phyloP scores from a whole-genome alignment of 2,329 filamentous ascomycete genomes.

The Aspergillus japonicus region DNA sequence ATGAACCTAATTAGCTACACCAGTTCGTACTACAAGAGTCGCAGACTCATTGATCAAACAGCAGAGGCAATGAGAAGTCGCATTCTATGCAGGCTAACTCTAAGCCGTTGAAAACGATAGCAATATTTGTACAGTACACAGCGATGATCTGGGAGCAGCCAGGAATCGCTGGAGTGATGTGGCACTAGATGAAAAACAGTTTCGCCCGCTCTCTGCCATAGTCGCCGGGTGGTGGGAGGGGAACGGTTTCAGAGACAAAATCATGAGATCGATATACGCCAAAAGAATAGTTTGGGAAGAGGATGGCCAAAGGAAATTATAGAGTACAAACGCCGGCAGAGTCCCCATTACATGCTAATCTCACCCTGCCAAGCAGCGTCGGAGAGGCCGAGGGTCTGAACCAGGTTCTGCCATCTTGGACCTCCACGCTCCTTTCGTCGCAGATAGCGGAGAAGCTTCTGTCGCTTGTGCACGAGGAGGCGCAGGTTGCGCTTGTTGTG shows the following conservation, averaged over 20 bases:
- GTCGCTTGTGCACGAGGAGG: conserved; percentile 80
- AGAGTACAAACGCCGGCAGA: conserved; percentile 17
- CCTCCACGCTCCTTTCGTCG: conserved; percentile 87
- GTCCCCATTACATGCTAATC: conserved; percentile 64
- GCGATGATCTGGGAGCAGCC: not conserved
- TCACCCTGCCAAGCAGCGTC: conserved; percentile 89
- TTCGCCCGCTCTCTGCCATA: not conserved
- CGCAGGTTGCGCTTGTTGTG: conserved; percentile 89
- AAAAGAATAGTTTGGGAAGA: conserved; percentile 8
- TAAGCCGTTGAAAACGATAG: not conserved
- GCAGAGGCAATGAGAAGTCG: not conserved
- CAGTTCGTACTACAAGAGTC: no score
- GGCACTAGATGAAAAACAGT: not conserved
- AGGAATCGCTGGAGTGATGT: not conserved
- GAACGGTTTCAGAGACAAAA: not conserved
- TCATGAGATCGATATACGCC: conserved; percentile 19
- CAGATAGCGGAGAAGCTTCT: conserved; percentile 85
- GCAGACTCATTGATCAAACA: no score
- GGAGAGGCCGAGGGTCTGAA: conserved; percentile 79
- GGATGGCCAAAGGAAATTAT: conserved; percentile 9
- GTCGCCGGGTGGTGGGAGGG: not conserved
- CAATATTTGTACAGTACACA: not conserved
- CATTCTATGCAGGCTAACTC: not conserved
- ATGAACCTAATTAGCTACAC: no score
- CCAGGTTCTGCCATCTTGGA: conserved; percentile 81